These are phyloP conservation scores for Biancaea sappan DNA, from an alignment of 306 rosid genomes.

Conservation along the genomic window DNA sequence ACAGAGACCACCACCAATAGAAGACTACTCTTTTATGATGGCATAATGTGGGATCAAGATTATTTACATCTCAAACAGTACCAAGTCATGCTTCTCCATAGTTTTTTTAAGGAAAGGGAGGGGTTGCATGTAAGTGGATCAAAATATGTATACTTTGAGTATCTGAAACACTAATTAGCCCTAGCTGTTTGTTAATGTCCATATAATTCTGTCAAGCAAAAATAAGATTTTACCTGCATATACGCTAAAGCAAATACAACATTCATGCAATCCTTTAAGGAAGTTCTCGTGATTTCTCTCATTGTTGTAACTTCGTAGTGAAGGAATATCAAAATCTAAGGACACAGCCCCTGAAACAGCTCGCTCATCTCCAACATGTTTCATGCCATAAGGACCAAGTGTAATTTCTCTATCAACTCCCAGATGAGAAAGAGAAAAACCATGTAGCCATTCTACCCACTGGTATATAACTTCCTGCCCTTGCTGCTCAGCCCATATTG, in stretches of 20 bases:
- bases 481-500: constrained; percentile 67
- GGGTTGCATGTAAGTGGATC: background rate
- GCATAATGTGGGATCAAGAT: background rate
- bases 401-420: constrained; percentile 63
- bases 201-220: constrained; percentile 21
- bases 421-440: constrained; percentile 68
- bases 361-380: constrained; percentile 54
- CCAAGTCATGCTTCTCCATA: background rate
- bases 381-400: constrained; percentile 68
- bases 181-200: background rate
- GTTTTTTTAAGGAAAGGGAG: background rate
- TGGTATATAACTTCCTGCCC: constrained; percentile 85
- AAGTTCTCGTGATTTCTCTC: constrained; percentile 67
- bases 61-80: background rate
- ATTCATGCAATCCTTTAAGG: constrained; percentile 61
- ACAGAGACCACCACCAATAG: constrained; percentile 14
- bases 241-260: constrained; percentile 79
- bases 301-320: constrained; percentile 59
- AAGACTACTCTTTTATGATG: background rate
- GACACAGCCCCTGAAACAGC: constrained; percentile 60
- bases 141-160: background rate
- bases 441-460: constrained; percentile 90
- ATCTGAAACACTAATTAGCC: background rate
- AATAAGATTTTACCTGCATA: constrained; percentile 60
- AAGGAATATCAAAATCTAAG: constrained; percentile 71